phyloP scores from a whole-genome alignment of 768 basidiomycete species.

The Amyloporia xantha region DNA sequence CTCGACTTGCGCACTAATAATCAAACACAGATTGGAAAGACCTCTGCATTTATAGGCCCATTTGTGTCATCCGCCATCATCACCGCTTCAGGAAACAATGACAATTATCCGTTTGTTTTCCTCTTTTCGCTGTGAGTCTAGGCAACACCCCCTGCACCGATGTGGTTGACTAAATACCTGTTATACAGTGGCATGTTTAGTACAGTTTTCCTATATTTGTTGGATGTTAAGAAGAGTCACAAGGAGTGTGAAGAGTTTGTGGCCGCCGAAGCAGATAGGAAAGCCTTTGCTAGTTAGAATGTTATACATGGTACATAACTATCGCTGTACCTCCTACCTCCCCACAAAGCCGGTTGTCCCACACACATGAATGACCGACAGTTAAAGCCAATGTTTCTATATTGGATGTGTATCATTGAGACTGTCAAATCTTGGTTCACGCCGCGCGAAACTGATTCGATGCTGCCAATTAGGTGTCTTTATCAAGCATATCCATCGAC shows the following conservation, averaged over 20 bases:
- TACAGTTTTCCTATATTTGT: slow-evolving; percentile 52
- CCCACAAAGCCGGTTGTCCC: no score
- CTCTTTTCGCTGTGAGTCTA: slow-evolving; percentile 56
- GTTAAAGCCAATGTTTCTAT: no score
- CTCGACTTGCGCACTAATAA: background rate
- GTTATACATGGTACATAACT: no score
- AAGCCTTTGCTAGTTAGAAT: slow-evolving; percentile 35
- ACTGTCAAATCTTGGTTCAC: no score
- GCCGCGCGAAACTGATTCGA: no score
- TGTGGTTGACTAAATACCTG: background rate
- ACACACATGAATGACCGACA: no score
- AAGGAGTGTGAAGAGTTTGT: slow-evolving; percentile 59
- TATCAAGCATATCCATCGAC: slow-evolving; percentile 18
- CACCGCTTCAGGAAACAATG: slow-evolving; percentile 56
- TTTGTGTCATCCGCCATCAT: slow-evolving; percentile 73
- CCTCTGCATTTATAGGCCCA: slow-evolving; percentile 71
- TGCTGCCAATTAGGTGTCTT: background rate
- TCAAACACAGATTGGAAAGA: slow-evolving; percentile 52
- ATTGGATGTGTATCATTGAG: no score
- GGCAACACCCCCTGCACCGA: background rate
- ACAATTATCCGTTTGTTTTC: slow-evolving; percentile 74
- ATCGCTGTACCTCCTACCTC: no score
- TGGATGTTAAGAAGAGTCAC: slow-evolving; percentile 60
- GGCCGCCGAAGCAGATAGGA: slow-evolving; percentile 40
- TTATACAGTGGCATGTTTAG: slow-evolving; percentile 41